Conservation (phyloP, 768 basidiomycete genomes). For the Filobasidium floriforme region DNA sequence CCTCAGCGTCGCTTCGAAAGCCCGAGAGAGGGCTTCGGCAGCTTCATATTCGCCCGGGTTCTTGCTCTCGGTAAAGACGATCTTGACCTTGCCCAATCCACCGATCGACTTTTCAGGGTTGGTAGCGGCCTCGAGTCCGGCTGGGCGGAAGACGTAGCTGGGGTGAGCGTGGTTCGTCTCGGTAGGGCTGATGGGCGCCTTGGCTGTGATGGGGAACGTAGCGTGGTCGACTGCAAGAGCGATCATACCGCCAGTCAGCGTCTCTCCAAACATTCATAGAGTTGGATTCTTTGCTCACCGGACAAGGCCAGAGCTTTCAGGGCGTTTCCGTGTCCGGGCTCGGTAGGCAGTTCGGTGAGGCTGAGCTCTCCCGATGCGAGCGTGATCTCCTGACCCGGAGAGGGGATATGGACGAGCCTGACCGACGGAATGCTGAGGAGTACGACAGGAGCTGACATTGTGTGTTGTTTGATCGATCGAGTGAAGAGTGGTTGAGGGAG, state of each 20-base stretch:
- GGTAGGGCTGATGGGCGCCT: conserved; percentile 32
- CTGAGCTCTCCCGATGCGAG: conserved; percentile 35
- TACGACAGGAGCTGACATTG: not conserved
- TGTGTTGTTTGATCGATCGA: not conserved
- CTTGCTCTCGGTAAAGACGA: conserved; percentile 15
- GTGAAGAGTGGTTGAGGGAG: not conserved
- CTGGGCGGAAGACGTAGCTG: conserved; percentile 30
- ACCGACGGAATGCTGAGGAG: conserved; percentile 27
- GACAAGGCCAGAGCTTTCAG: conserved; percentile 31
- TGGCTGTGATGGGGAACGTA: conserved; percentile 33
- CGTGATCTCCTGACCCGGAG: conserved; percentile 27
- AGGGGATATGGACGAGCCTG: conserved; percentile 37
- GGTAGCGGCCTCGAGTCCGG: conserved; percentile 13
- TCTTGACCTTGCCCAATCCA: conserved; percentile 35
- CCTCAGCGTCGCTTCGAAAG: conserved; percentile 34
- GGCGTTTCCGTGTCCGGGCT: conserved; percentile 28
- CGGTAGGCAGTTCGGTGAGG: conserved; percentile 36
- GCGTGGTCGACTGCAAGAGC: conserved; percentile 28
- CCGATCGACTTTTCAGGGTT: not conserved
- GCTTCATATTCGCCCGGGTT: conserved; percentile 37
- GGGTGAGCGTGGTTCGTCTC: conserved; percentile 37
- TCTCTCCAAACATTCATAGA: not conserved
- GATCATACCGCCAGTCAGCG: not conserved
- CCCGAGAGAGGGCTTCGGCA: conserved; percentile 29
- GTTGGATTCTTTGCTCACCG: not conserved